phyloP scores from a whole-genome alignment of 2,329 filamentous ascomycete genomes.

The Colletotrichum orchidophilum region DNA sequence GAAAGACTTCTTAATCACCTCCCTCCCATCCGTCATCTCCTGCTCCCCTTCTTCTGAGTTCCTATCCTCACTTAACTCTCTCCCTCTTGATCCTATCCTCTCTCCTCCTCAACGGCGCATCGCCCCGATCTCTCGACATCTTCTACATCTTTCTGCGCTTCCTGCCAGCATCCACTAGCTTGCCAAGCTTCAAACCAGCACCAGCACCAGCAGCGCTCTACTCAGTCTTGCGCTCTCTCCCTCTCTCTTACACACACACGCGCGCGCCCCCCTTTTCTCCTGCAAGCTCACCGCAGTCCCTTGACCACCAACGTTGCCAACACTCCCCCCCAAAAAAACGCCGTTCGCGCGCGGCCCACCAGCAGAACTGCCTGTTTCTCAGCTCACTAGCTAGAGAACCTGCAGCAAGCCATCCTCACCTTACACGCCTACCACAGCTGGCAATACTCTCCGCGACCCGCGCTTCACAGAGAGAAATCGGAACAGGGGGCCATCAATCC shows the following conservation, averaged over 20 bases:
- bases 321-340: conserved; percentile 3
- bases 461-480: conserved; percentile 1
- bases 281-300: conserved; percentile 30
- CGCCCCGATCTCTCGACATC: conserved; percentile 11
- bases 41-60: conserved; percentile 12
- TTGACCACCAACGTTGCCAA: conserved; percentile 6
- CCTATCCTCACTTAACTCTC: conserved; percentile 22
- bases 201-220: not conserved
- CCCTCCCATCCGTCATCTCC: conserved; percentile 23
- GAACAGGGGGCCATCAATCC: not conserved
- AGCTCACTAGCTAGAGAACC: conserved; percentile 26
- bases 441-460: conserved; percentile 7
- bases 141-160: not conserved
- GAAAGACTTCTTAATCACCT: conserved; percentile 31
- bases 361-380: conserved; percentile 23
- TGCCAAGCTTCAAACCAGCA: conserved; percentile 8
- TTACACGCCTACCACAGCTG: conserved; percentile 2
- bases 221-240: not conserved
- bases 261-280: conserved; percentile 20
- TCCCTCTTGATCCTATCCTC: conserved; percentile 3
- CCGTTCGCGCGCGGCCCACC: conserved; percentile 23
- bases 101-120: not conserved
- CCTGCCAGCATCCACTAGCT: not conserved
- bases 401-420: conserved; percentile 29
- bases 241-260: conserved; percentile 10